Conservation (phyloP, 305 asterid species). For the Andrographis paniculata region DNA sequence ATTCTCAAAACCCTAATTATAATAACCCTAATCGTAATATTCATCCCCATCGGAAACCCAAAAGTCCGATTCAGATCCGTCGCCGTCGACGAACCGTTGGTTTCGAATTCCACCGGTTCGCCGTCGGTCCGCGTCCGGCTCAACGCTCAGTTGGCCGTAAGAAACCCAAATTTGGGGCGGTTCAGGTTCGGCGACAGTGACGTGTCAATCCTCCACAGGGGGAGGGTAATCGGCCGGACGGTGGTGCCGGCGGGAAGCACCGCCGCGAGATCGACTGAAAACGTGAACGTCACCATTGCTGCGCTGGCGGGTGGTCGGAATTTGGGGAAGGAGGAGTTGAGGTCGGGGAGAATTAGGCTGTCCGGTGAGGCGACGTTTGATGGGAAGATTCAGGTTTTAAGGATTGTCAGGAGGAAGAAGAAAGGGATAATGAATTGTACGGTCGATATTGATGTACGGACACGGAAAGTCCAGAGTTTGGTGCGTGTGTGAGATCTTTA, state of each 20-base stretch:
- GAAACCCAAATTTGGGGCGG: not conserved
- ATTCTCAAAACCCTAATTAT: not conserved
- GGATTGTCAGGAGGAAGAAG: not conserved
- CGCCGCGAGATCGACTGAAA: not conserved
- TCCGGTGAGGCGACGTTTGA: not conserved
- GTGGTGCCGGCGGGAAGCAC: not conserved
- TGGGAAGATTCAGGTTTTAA: not conserved
- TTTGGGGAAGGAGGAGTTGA: not conserved
- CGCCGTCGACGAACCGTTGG: not conserved
- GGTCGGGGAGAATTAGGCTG: not conserved
- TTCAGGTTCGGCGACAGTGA: not conserved
- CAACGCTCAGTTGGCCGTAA: not conserved
- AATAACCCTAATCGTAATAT: not conserved
- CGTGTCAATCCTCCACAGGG: not conserved
- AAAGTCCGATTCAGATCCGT: not conserved
- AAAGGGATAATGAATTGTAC: not conserved
- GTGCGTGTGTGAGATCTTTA: not conserved
- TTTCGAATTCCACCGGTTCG: not conserved
- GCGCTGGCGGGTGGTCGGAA: not conserved
- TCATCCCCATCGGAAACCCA: not conserved
- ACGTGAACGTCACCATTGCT: not conserved
- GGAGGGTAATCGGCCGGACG: not conserved
- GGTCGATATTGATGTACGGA: not conserved
- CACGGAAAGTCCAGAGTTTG: not conserved
- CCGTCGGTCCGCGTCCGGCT: not conserved